Percentiles rank a stretch among this genome's conserved stretches.
These are phyloP conservation scores for Roridomyces roridus DNA, from an alignment of 768 basidiomycete species.

Conservation along the genomic window DNA sequence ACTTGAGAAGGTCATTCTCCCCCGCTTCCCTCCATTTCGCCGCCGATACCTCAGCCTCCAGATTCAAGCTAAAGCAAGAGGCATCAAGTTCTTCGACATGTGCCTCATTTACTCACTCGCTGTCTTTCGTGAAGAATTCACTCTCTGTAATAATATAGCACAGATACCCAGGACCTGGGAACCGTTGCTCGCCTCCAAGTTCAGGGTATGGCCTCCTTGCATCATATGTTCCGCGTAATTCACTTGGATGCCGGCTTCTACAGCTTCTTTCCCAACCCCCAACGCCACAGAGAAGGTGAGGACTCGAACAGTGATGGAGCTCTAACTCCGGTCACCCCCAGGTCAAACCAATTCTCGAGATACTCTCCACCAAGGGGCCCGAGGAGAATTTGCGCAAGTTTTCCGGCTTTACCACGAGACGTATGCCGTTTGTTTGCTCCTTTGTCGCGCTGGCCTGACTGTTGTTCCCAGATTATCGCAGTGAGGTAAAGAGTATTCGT, in stretches of 20 bases:
- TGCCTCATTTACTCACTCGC: slow-evolving; percentile 34
- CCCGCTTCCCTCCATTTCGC: slow-evolving; percentile 13
- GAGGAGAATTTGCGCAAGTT: slow-evolving; percentile 69
- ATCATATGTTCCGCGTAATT: neutral
- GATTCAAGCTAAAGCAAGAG: slow-evolving; percentile 80
- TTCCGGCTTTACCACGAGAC: slow-evolving; percentile 74
- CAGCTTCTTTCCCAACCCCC: slow-evolving; percentile 62
- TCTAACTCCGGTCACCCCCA: slow-evolving; percentile 14
- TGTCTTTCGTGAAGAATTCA: slow-evolving; percentile 20
- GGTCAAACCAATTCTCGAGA: slow-evolving; percentile 66
- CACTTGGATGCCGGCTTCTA: slow-evolving; percentile 29
- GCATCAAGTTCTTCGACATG: slow-evolving; percentile 89
- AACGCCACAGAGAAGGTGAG: slow-evolving; percentile 61
- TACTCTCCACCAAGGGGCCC: slow-evolving; percentile 70
- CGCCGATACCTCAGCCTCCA: slow-evolving; percentile 34
- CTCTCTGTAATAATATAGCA: slow-evolving; percentile 48
- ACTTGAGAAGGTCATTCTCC: slow-evolving; percentile 73
- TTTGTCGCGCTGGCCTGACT: slow-evolving; percentile 7
- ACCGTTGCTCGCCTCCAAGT: slow-evolving; percentile 41
- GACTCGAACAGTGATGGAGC: neutral
- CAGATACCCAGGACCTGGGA: slow-evolving; percentile 73
- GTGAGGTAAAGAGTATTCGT: slow-evolving; percentile 58
- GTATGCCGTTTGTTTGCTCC: slow-evolving; percentile 46
- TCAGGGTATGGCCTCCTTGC: slow-evolving; percentile 26
- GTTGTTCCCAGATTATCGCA: slow-evolving; percentile 64